phyloP scores from a whole-genome alignment of 441 rosid species.

The Syzygium syzygioides region DNA sequence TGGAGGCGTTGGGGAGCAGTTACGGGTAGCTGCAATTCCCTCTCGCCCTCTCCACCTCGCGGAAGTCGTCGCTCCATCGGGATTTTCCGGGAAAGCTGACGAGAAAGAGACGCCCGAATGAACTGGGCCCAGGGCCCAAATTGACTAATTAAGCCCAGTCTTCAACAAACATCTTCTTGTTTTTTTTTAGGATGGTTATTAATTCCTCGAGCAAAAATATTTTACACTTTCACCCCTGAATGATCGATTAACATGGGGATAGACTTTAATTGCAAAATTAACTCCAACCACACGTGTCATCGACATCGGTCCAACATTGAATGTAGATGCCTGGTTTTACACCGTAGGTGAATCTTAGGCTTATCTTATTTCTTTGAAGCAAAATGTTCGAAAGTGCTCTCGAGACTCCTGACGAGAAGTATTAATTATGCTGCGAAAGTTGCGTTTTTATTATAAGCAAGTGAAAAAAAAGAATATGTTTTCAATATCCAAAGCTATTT shows the following conservation, averaged over 20 bases:
- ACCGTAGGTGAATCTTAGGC: not conserved
- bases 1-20: not conserved
- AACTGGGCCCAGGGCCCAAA: not conserved
- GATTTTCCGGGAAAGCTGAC: not conserved
- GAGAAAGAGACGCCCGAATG: not conserved
- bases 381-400: not conserved
- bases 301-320: not conserved
- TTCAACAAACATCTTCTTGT: not conserved
- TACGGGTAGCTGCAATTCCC: not conserved
- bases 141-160: not conserved
- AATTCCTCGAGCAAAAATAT: not conserved
- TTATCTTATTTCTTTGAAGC: not conserved
- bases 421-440: not conserved
- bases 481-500: not conserved
- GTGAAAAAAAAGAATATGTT: too few relatives aligned
- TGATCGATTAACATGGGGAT: not conserved
- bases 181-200: not conserved
- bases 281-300: not conserved
- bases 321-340: not conserved
- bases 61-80: not conserved
- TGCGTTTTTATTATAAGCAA: not conserved
- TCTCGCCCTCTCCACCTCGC: not conserved
- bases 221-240: not conserved
- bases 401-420: not conserved
- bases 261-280: not conserved